Conservation (phyloP, 176 grass and related monocot genomes). For the Hyparrhenia diplandra region DNA sequence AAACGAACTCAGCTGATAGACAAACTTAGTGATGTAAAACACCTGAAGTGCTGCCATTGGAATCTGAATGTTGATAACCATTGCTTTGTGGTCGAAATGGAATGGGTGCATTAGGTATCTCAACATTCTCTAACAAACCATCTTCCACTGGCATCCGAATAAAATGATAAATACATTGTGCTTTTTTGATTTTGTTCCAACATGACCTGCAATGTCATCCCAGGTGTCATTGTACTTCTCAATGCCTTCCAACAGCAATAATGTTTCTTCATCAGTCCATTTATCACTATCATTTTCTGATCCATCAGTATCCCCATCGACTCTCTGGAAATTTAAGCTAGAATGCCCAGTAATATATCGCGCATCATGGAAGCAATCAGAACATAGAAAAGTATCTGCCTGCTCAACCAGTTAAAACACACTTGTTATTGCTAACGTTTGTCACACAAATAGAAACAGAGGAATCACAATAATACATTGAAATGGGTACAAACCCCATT, state of each 20-base stretch:
- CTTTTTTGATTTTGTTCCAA: conserved; percentile 85
- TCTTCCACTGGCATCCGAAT: conserved; percentile 82
- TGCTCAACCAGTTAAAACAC: conserved; percentile 48
- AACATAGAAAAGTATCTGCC: conserved; percentile 71
- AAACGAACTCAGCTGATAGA: conserved; percentile 1
- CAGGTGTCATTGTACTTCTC: conserved; percentile 86
- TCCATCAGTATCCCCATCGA: conserved; percentile 56
- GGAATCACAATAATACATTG: neutral
- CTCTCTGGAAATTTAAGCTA: conserved; percentile 75
- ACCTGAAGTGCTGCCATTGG: conserved; percentile 64
- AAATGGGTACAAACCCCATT: neutral
- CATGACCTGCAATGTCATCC: conserved; percentile 87
- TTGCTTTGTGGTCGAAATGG: conserved; percentile 24
- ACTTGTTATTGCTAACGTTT: conserved; percentile 1
- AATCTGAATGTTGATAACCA: conserved; percentile 37
- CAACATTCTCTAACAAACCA: conserved; percentile 73
- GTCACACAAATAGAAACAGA: conserved; percentile 6
- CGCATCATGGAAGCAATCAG: conserved; percentile 76
- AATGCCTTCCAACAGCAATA: conserved; percentile 86
- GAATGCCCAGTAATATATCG: conserved; percentile 83
- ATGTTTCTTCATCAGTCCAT: conserved; percentile 89
- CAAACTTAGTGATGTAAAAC: conserved; percentile 20
- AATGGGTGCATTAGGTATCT: conserved; percentile 39
- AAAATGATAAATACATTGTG: conserved; percentile 98
- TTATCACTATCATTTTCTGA: conserved; percentile 56